phyloP scores from a whole-genome alignment of 83 land plant genomes.

The Diphasiastrum complanatum region DNA sequence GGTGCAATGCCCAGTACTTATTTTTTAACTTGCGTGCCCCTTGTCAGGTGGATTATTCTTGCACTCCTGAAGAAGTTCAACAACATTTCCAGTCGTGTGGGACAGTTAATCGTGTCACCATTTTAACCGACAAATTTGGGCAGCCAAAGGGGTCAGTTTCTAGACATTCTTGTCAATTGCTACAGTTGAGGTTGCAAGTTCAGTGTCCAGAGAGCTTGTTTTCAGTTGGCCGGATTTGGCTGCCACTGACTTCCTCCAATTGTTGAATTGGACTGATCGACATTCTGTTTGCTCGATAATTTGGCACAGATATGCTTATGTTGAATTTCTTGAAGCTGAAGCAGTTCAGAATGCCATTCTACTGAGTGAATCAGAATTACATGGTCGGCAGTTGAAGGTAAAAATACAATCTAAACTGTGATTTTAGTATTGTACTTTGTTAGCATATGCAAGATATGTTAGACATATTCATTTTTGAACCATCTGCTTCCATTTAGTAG shows the following conservation, averaged over 20 bases:
- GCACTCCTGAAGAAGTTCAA: conserved; percentile 94
- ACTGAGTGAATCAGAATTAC: conserved; percentile 75
- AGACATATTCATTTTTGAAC: conserved; percentile 6
- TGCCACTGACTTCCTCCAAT: too few species aligned
- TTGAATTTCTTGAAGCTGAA: conserved; percentile 75
- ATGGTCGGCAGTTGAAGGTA: conserved; percentile 80
- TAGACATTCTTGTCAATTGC: neutral
- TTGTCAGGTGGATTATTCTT: conserved; percentile 84
- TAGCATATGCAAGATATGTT: neutral
- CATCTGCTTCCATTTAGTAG: too few species aligned
- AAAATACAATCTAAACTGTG: neutral
- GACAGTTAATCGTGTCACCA: conserved; percentile 84
- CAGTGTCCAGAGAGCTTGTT: conserved; percentile 1
- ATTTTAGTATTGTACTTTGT: neutral
- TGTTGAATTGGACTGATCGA: too few species aligned
- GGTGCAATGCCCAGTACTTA: too few species aligned
- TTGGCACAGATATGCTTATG: conserved; percentile 58
- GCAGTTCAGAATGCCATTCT: conserved; percentile 82
- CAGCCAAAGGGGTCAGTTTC: conserved; percentile 58
- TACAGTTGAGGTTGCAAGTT: too few species aligned
- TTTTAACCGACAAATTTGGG: conserved; percentile 87
- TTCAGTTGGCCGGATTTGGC: neutral
- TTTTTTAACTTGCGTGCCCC: too few species aligned
- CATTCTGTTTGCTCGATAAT: too few species aligned
- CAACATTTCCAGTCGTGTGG: conserved; percentile 98